Percentiles rank a stretch among this genome's conserved stretches.
Evolutionary conservation across 2,329 filamentous ascomycete species (phyloP).

Genomic region (Colletotrichum tropicale): DNA sequence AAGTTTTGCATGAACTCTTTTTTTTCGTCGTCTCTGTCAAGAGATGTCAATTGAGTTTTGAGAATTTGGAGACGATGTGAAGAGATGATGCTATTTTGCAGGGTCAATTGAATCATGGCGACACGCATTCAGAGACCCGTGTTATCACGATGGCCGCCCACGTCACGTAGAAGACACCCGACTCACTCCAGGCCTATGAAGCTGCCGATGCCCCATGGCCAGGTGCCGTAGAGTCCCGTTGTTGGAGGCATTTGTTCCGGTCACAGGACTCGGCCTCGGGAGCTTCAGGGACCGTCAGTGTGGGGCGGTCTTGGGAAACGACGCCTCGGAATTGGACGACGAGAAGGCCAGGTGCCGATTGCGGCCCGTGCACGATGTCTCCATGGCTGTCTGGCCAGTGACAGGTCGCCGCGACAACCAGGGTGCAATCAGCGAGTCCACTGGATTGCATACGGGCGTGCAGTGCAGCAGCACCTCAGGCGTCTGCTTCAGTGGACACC

Average conservation of each 20-base stretch:
- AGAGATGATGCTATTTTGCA: neutral
- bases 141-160: neutral
- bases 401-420: constrained; percentile 12
- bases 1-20: neutral
- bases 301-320: neutral
- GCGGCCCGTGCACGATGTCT: neutral
- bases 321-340: neutral
- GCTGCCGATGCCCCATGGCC: neutral
- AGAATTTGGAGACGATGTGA: neutral
- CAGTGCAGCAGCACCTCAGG: neutral
- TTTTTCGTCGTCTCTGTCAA: neutral
- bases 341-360: neutral
- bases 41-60: neutral
- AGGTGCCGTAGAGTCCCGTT: neutral
- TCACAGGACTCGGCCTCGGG: constrained; percentile 3
- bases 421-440: neutral
- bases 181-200: neutral
- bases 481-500: neutral
- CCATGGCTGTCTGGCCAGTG: neutral
- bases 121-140: neutral
- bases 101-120: neutral
- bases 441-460: neutral
- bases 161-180: neutral
- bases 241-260: neutral
- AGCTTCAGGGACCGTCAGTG: constrained; percentile 13